Base-by-base conservation (phyloP, 2,329 filamentous ascomycete genomes). In the Aspergillus spinulosporus region DNA sequence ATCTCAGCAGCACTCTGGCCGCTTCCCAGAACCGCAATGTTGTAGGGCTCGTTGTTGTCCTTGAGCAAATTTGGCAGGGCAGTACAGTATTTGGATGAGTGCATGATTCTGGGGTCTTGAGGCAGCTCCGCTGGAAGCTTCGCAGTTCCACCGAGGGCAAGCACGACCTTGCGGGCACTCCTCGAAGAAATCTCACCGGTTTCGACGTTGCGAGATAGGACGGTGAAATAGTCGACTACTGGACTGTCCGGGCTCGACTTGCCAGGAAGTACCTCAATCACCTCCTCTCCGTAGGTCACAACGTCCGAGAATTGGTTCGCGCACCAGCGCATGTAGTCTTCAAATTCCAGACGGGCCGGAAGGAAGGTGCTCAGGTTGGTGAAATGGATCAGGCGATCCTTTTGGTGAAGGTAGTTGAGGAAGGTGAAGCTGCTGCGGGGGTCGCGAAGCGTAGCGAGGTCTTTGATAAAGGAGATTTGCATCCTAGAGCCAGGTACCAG, bases 381-480 rank as follows among this genome's bases (percentile, higher is more conserved):
- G 68, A 97, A 97, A 64, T 93, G 87, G 48, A 96, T 85, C 39
- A 97, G 81, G n/a, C 93, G 84, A 54, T 82, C 82, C 65, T 95
- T 88, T 65, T 83, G 76, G 76, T 95, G 89, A 9, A 97, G 84
- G 73, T 97, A 97, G 76, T 97, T 97, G 69, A 96, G 80, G 76
- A 97, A 97, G 11, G 93, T 97, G 74, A 97, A 97, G 67, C 92
- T 84, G 63, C 90, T 96, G 61, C 88, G 85, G 5, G 93, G 93
- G 71, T 97, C 87, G 56, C 93, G 84, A 63, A 96, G 81, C 3
- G 90, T 94, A 2, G 93, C 93, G 73, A 97, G 84, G 71, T 97
- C 93, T 78, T 97, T 97, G 77, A 97, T 84, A 78, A 96, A 97
- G 7, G 90, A 95, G 65, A 97, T 97, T 72, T 97, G 93, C 93